Percentiles rank a stretch among this genome's conserved stretches.
Evolutionary conservation across 257 asterid genomes (phyloP).

Genomic region (Plantago elongata): DNA sequence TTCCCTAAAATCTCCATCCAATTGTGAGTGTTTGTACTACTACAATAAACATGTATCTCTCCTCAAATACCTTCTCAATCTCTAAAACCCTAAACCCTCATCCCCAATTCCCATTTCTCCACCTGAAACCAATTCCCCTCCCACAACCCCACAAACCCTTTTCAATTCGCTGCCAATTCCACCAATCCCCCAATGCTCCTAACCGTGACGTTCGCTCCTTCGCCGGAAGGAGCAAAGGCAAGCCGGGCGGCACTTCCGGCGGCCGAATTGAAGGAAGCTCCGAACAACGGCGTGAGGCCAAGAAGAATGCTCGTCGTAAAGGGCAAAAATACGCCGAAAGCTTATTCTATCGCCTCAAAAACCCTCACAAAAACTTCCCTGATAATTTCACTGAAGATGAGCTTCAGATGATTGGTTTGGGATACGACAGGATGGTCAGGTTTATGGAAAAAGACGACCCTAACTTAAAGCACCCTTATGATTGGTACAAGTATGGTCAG

Average conservation of each 20-base stretch:
- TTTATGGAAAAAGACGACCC: constrained; percentile 95
- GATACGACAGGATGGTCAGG: constrained; percentile 86
- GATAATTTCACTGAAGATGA: constrained; percentile 80
- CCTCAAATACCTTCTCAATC: constrained; percentile 33
- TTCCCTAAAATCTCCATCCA: not conserved
- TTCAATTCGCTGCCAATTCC: constrained; percentile 16
- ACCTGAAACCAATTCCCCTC: constrained; percentile 17
- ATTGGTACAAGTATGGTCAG: constrained; percentile 93
- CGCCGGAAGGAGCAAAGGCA: constrained; percentile 80
- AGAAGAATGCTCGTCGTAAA: constrained; percentile 58
- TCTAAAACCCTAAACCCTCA: constrained; percentile 57
- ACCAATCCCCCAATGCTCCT: constrained; percentile 12
- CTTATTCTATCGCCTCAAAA: constrained; percentile 70
- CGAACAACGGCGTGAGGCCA: constrained; percentile 65
- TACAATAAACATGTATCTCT: constrained; percentile 49
- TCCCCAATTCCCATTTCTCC: constrained; percentile 30
- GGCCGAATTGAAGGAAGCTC: constrained; percentile 82
- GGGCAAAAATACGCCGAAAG: constrained; percentile 69
- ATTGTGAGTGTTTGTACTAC: too few species aligned
- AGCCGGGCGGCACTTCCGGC: constrained; percentile 46
- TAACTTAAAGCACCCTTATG: constrained; percentile 82
- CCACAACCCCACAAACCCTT: constrained; percentile 24
- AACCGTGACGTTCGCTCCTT: constrained; percentile 53
- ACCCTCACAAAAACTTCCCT: constrained; percentile 75
- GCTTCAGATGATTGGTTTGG: constrained; percentile 92